Evolutionary conservation across 208 protist species (phyloP).

Genomic region (Crithidia mellificae): DNA sequence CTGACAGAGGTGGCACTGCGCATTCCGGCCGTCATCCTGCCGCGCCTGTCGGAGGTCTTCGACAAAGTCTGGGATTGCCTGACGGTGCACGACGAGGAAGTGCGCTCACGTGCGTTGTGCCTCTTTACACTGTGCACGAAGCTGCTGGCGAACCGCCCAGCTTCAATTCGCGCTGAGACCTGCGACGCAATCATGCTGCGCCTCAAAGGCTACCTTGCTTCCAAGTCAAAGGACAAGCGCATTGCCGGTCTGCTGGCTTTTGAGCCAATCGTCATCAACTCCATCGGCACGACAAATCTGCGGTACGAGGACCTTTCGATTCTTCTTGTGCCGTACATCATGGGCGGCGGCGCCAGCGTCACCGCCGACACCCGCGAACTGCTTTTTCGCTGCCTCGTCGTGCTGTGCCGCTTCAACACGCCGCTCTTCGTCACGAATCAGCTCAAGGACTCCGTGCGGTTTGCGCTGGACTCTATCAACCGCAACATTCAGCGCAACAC

Average conservation of each 20-base stretch:
- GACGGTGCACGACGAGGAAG: slow-evolving; percentile 44
- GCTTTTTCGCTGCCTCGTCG: slow-evolving; percentile 70
- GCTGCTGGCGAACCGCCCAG: slow-evolving; percentile 62
- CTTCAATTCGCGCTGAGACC: slow-evolving; percentile 42
- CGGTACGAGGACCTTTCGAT: slow-evolving; percentile 76
- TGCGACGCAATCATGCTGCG: slow-evolving; percentile 62
- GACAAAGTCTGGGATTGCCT: slow-evolving; percentile 75
- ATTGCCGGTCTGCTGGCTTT: slow-evolving; percentile 84
- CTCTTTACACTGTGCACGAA: slow-evolving; percentile 78
- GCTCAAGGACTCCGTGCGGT: slow-evolving; percentile 75
- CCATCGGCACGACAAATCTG: slow-evolving; percentile 42
- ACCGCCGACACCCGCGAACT: slow-evolving; percentile 44
- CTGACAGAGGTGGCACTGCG: slow-evolving; percentile 68
- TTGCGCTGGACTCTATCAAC: slow-evolving; percentile 64
- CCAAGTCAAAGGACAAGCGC: slow-evolving; percentile 57
- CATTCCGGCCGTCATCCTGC: slow-evolving; percentile 70
- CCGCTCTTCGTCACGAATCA: slow-evolving; percentile 71
- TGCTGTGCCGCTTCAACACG: slow-evolving; percentile 75
- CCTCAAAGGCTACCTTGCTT: slow-evolving; percentile 59
- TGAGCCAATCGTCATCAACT: slow-evolving; percentile 83
- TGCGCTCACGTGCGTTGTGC: slow-evolving; percentile 51
- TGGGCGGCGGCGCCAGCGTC: slow-evolving; percentile 39
- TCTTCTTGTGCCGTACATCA: slow-evolving; percentile 76
- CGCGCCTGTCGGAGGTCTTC: slow-evolving; percentile 63
- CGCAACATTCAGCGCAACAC: slow-evolving; percentile 49